Percentiles rank a stretch among this genome's conserved stretches.
phyloP scores from a whole-genome alignment of 129 eudicot species.

The carrot (Daucus carota) region DNA sequence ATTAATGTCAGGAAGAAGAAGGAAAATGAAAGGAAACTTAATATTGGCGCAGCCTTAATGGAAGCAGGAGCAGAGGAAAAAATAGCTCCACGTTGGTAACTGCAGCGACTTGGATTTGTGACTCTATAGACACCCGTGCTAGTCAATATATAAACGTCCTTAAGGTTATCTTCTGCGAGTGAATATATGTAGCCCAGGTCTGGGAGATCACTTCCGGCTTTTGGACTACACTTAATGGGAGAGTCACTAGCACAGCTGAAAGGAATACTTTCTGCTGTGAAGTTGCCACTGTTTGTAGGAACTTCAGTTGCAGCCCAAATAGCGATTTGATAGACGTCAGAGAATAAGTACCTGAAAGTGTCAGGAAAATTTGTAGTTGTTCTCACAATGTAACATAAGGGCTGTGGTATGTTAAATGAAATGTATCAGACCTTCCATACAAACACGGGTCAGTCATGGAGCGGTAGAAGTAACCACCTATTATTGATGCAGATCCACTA shows the following conservation, averaged over 20 bases:
- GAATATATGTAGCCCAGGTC: constrained; percentile 61
- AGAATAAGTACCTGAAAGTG: constrained; percentile 50
- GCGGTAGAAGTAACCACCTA: constrained; percentile 76
- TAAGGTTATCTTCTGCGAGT: constrained; percentile 51
- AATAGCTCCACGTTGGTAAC: constrained; percentile 31
- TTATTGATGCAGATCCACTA: constrained; percentile 71
- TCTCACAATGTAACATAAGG: not conserved
- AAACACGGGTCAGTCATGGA: constrained; percentile 75
- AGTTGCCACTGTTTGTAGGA: constrained; percentile 62
- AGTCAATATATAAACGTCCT: constrained; percentile 45
- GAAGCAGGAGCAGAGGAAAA: not conserved
- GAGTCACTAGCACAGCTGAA: constrained; percentile 64
- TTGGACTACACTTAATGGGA: constrained; percentile 46
- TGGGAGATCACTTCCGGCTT: constrained; percentile 46
- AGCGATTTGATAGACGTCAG: constrained; percentile 53
- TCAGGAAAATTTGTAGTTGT: not conserved
- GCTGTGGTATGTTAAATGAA: not conserved
- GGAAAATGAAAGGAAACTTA: not conserved
- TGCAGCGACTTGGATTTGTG: constrained; percentile 64
- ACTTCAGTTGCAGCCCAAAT: constrained; percentile 65
- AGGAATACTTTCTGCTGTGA: constrained; percentile 14
- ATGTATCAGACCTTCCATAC: constrained; percentile 51
- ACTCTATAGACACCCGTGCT: constrained; percentile 66
- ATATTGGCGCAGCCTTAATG: not conserved
- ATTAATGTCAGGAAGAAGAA: not conserved